These are phyloP conservation scores for Stephania japonica DNA, from an alignment of 164 flowering plant species.

Conservation along the genomic window DNA sequence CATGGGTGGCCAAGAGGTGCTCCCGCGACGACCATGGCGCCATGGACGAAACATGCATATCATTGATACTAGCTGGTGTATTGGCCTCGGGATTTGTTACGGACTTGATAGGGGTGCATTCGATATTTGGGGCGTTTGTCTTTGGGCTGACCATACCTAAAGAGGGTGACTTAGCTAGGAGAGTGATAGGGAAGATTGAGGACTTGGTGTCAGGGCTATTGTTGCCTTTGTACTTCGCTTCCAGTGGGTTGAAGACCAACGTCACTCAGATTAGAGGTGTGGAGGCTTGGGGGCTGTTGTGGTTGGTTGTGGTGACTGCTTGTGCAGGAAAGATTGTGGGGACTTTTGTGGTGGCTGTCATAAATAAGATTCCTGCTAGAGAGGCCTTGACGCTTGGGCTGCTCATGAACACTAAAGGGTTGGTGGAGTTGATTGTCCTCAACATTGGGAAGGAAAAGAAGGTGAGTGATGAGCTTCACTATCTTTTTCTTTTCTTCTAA, in stretches of 20 bases:
- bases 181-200: constrained; percentile 28
- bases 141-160: constrained; percentile 34
- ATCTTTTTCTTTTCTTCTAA: too few species aligned
- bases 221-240: constrained; percentile 34
- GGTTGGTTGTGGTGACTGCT: constrained; percentile 23
- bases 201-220: constrained; percentile 33
- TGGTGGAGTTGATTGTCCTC: constrained; percentile 61
- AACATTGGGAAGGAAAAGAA: constrained; percentile 46
- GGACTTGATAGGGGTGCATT: constrained; percentile 32
- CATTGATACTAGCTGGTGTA: constrained; percentile 30
- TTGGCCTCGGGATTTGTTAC: constrained; percentile 30
- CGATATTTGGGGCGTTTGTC: constrained; percentile 37
- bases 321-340: constrained; percentile 32
- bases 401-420: constrained; percentile 69
- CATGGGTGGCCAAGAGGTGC: constrained; percentile 33
- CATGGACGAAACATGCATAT: constrained; percentile 40
- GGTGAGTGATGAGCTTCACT: constrained; percentile 22
- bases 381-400: constrained; percentile 52
- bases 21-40: constrained; percentile 30
- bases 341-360: constrained; percentile 25
- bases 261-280: constrained; percentile 20
- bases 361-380: constrained; percentile 38
- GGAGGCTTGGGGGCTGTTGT: constrained; percentile 32
- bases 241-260: constrained; percentile 35
- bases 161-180: constrained; percentile 22